Conservation (phyloP, 1,139 yeast species). For the Taphrina pruni region DNA sequence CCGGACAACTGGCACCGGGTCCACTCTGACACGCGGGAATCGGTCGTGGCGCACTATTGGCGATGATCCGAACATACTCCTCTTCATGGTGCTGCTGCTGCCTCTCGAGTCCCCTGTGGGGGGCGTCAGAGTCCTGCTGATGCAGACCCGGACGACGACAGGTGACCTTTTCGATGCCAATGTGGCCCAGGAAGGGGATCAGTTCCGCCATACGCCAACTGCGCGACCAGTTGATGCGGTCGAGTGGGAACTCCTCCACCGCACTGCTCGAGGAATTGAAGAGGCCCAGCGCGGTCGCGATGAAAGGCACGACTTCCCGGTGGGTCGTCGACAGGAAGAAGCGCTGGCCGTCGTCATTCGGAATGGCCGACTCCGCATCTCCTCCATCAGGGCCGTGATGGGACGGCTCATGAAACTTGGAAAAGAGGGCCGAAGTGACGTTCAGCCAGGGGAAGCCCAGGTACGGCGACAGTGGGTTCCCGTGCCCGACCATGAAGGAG, state of each 20-base stretch:
- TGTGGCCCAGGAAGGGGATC: conserved; percentile 37
- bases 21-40: conserved; percentile 34
- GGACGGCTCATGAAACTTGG: conserved; percentile 32
- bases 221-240: conserved; percentile 36
- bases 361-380: not conserved
- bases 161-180: conserved; percentile 35
- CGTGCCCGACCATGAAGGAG: conserved; percentile 38
- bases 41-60: conserved; percentile 38
- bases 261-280: conserved; percentile 31
- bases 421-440: conserved; percentile 32
- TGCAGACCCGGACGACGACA: conserved; percentile 33
- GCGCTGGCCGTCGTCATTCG: conserved; percentile 26
- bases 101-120: not conserved
- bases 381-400: conserved; percentile 14
- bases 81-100: not conserved
- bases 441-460: conserved; percentile 39
- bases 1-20: conserved; percentile 39
- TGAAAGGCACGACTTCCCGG: conserved; percentile 37
- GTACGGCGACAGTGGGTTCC: conserved; percentile 33
- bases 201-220: conserved; percentile 38
- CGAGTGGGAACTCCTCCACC: conserved; percentile 34
- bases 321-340: conserved; percentile 37
- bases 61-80: conserved; percentile 36
- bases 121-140: not conserved
- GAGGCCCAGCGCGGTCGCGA: conserved; percentile 38